Percentiles rank a stretch among this genome's conserved stretches.
Conservation (phyloP, 495 filamentous ascomycete genomes). For the Staphylotrichum tortipilum region DNA sequence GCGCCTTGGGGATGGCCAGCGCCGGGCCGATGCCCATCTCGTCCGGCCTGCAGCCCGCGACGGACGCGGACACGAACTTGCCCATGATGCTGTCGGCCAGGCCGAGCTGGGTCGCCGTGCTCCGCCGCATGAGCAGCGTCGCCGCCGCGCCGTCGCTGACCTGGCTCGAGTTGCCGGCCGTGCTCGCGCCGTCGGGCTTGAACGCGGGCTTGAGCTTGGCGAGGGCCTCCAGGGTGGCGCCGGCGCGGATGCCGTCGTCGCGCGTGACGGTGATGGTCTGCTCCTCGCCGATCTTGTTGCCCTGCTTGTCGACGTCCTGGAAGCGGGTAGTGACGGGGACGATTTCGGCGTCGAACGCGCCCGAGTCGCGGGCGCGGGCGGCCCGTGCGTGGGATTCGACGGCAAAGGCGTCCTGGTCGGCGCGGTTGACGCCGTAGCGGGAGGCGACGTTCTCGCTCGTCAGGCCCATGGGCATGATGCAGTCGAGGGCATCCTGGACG, state of each 20-base stretch:
- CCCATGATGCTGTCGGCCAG: constrained; percentile 61
- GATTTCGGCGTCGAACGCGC: constrained; percentile 70
- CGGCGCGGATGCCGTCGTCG: constrained; percentile 75
- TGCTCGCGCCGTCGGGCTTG: constrained; percentile 59
- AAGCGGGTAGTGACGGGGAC: constrained; percentile 60
- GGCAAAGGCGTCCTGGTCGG: constrained; percentile 78
- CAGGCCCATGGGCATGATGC: constrained; percentile 88
- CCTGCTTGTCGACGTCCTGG: constrained; percentile 55
- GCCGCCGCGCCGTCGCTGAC: constrained; percentile 84
- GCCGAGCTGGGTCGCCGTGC: constrained; percentile 68
- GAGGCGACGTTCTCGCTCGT: constrained; percentile 86
- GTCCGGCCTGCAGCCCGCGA: constrained; percentile 71
- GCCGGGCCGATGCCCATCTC: constrained; percentile 93
- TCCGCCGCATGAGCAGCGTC: constrained; percentile 71
- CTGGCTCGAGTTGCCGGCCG: constrained; percentile 81
- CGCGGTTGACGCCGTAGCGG: constrained; percentile 62
- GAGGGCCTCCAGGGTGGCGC: constrained; percentile 58
- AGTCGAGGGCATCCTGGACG: constrained; percentile 67
- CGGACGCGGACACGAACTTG: constrained; percentile 65
- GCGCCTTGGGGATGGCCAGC: constrained; percentile 72
- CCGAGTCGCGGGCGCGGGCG: constrained; percentile 53
- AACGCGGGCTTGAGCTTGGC: constrained; percentile 79
- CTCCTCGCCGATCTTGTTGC: constrained; percentile 46
- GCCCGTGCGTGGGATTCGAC: constrained; percentile 65
- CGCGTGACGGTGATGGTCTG: constrained; percentile 48